Conservation (phyloP, 106 monocot genomes). For the Dactylorhiza incarnata region DNA sequence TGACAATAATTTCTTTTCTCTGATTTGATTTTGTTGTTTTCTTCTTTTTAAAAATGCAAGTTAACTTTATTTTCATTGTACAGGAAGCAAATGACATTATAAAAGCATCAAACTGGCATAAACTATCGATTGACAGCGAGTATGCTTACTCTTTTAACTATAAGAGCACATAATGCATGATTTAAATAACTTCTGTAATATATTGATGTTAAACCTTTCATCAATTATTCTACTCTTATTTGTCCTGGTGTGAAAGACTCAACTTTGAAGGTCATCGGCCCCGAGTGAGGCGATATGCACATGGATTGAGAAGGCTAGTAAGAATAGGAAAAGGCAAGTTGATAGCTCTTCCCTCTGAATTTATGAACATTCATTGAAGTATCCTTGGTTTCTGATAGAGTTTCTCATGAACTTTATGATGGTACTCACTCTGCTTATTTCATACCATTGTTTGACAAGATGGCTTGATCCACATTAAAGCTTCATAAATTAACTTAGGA, state of each 20-base stretch:
- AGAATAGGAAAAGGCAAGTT: conserved; percentile 84
- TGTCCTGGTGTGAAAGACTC: conserved; percentile 33
- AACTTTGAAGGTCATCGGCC: conserved; percentile 89
- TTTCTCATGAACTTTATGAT: not conserved
- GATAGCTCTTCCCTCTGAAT: not conserved
- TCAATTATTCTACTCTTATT: conserved; percentile 3
- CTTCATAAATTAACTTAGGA: not conserved
- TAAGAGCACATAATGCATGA: not conserved
- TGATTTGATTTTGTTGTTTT: not conserved
- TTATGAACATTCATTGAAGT: conserved; percentile 4
- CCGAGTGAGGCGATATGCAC: conserved; percentile 79
- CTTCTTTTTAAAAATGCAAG: not conserved
- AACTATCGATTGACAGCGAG: conserved; percentile 48
- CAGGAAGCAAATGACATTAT: conserved; percentile 68
- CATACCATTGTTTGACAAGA: not conserved
- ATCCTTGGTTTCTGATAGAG: not conserved
- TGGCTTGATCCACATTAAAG: not conserved
- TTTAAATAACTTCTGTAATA: conserved; percentile 1
- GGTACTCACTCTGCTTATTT: not conserved
- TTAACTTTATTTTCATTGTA: not conserved
- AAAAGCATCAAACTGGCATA: conserved; percentile 25
- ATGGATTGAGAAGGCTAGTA: conserved; percentile 72
- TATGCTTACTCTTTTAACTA: conserved; percentile 29
- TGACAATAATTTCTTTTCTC: not conserved
- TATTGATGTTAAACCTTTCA: not conserved